Evolutionary conservation across 2,329 filamentous ascomycete genomes (phyloP).

Genomic region (Teratosphaeria destructans): DNA sequence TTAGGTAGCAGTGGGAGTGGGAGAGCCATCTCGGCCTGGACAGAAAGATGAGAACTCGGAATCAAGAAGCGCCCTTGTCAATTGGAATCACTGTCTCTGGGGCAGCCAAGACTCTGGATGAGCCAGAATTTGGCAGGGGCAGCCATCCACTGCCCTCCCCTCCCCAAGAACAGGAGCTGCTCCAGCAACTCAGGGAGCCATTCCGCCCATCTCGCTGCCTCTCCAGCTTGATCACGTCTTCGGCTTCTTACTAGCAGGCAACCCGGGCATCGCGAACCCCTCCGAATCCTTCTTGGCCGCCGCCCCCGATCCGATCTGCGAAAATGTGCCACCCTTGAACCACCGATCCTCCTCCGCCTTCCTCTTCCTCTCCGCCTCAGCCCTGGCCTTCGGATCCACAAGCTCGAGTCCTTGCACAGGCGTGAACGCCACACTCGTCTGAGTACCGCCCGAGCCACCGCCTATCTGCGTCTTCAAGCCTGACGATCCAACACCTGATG

Average conservation of each 20-base stretch:
- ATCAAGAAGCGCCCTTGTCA: no score
- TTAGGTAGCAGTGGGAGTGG: no score
- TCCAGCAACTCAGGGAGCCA: no score
- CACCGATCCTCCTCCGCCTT: constrained; percentile 92
- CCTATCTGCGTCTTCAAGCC: constrained; percentile 19
- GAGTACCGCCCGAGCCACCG: constrained; percentile 50
- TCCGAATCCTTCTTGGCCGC: constrained; percentile 45
- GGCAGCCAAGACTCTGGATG: no score
- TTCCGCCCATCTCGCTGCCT: background rate
- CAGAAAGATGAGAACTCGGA: no score
- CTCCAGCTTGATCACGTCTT: constrained; percentile 7
- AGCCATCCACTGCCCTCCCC: background rate
- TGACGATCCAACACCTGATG: constrained; percentile 62
- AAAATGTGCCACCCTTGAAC: constrained; percentile 88
- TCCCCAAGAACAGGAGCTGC: background rate
- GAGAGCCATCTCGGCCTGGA: no score
- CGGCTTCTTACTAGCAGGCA: constrained; percentile 62
- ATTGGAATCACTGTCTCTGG: no score
- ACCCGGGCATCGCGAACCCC: constrained; percentile 72
- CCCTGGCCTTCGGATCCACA: constrained; percentile 83
- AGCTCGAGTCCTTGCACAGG: constrained; percentile 90
- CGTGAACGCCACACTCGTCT: constrained; percentile 79
- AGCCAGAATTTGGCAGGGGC: no score
- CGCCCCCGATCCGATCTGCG: constrained; percentile 54
- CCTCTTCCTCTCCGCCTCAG: constrained; percentile 78